Evolutionary conservation across 139 green algal species (phyloP).

Genomic region (Chlamydomonas incerta): DNA sequence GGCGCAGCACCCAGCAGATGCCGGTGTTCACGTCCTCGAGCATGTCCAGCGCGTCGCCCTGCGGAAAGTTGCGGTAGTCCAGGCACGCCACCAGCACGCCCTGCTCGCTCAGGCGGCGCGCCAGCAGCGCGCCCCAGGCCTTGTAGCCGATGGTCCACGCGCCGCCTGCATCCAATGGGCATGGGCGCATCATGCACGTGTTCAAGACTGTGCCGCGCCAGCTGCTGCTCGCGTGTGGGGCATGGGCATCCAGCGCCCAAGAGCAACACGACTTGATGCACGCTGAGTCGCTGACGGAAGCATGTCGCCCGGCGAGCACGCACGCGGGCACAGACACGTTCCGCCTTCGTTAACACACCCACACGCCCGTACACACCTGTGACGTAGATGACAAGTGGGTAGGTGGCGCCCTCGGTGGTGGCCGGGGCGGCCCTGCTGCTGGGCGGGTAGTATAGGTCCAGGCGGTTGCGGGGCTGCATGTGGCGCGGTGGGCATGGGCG

Average conservation of each 20-base stretch:
- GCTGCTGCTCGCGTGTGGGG: too few species aligned
- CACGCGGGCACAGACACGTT: too few species aligned
- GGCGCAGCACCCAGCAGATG: slow-evolving; percentile 87
- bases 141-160: slow-evolving; percentile 97
- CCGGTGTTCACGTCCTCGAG: slow-evolving; percentile 92
- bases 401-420: background rate
- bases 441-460: slow-evolving; percentile 88
- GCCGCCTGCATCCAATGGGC: slow-evolving; percentile 75
- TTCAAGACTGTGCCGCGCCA: too few species aligned
- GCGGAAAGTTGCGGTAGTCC: slow-evolving; percentile 96
- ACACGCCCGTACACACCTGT: slow-evolving; percentile 66
- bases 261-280: too few species aligned
- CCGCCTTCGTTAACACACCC: too few species aligned
- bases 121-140: slow-evolving; percentile 94
- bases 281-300: too few species aligned
- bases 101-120: slow-evolving; percentile 77
- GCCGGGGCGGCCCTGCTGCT: slow-evolving; percentile 20
- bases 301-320: too few species aligned
- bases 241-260: too few species aligned
- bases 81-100: slow-evolving; percentile 91
- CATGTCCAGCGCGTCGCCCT: slow-evolving; percentile 87
- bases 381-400: slow-evolving; percentile 90
- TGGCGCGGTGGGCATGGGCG: too few species aligned
- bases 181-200: too few species aligned
- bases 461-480: slow-evolving; percentile 77